phyloP scores from a whole-genome alignment of 192 early-diverging fungal species.

The Tieghemiomyces parasiticus region DNA sequence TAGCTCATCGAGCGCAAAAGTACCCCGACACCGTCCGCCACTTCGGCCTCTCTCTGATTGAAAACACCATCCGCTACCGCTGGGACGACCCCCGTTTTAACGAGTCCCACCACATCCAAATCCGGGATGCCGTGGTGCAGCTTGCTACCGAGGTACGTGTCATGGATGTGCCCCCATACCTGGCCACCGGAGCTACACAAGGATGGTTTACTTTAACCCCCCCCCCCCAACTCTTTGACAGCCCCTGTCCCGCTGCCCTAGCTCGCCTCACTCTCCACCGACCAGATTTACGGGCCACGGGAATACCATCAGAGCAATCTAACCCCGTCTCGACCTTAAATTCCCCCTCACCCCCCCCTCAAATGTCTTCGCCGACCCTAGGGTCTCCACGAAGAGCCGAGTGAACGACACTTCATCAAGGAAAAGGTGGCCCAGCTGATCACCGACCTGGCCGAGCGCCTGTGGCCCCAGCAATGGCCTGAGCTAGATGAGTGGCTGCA shows the following conservation, averaged over 20 bases:
- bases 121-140: constrained; percentile 23
- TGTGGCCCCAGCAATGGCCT: constrained; percentile 41
- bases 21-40: constrained; percentile 33
- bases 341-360: too few relatives aligned
- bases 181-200: too few relatives aligned
- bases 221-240: too few relatives aligned
- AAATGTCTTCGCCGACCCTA: too few relatives aligned
- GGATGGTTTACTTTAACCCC: too few relatives aligned
- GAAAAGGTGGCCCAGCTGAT: constrained; percentile 39
- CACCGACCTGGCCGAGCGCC: constrained; percentile 42
- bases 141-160: constrained; percentile 20
- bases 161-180: too few relatives aligned
- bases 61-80: constrained; percentile 31
- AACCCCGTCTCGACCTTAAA: too few relatives aligned
- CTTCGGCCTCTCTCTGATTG: constrained; percentile 45
- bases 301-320: too few relatives aligned
- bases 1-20: constrained; percentile 31
- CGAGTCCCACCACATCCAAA: constrained; percentile 17
- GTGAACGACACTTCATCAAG: constrained; percentile 33
- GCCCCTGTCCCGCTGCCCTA: too few relatives aligned
- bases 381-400: background rate
- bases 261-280: too few relatives aligned
- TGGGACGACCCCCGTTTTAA: constrained; percentile 33
- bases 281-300: too few relatives aligned
- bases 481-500: constrained; percentile 35